phyloP scores from a whole-genome alignment of 2,329 filamentous ascomycete species.

The Tolypocladium amazonense region DNA sequence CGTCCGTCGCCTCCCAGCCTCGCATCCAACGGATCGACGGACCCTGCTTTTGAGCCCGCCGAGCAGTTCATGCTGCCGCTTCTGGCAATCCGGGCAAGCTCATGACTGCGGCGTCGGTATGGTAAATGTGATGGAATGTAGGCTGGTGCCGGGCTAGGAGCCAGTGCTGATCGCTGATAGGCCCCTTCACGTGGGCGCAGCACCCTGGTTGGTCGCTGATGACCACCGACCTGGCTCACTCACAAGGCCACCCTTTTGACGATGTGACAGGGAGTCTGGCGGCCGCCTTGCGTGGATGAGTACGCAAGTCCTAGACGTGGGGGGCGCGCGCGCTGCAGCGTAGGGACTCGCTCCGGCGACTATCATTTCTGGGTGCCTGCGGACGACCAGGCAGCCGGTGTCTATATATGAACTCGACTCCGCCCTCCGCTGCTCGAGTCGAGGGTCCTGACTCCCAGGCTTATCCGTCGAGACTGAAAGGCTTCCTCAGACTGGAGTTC shows the following conservation, averaged over 20 bases:
- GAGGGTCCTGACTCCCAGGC: background rate
- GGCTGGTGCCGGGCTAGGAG: background rate
- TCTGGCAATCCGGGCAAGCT: background rate
- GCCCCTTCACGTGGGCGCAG: slow-evolving; percentile 13
- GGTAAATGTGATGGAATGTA: background rate
- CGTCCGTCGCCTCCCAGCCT: background rate
- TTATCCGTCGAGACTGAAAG: background rate
- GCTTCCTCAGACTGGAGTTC: slow-evolving; percentile 1
- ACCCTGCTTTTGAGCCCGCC: background rate
- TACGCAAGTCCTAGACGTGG: background rate
- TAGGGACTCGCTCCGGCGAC: background rate
- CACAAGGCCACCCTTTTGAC: slow-evolving; percentile 13
- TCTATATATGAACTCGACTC: background rate
- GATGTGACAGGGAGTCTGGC: slow-evolving; percentile 1
- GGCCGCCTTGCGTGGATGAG: slow-evolving; percentile 1
- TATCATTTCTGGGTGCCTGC: background rate
- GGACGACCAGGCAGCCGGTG: background rate
- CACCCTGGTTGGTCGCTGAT: slow-evolving; percentile 9
- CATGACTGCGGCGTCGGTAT: background rate
- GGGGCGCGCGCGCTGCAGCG: background rate
- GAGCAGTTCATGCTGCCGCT: background rate
- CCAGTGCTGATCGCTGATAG: slow-evolving; percentile 2
- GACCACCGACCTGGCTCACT: slow-evolving; percentile 11
- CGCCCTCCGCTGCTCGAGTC: background rate
- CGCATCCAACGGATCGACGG: background rate